Evolutionary conservation across 768 basidiomycete genomes (phyloP).

Genomic region (Tulasnella sp.): DNA sequence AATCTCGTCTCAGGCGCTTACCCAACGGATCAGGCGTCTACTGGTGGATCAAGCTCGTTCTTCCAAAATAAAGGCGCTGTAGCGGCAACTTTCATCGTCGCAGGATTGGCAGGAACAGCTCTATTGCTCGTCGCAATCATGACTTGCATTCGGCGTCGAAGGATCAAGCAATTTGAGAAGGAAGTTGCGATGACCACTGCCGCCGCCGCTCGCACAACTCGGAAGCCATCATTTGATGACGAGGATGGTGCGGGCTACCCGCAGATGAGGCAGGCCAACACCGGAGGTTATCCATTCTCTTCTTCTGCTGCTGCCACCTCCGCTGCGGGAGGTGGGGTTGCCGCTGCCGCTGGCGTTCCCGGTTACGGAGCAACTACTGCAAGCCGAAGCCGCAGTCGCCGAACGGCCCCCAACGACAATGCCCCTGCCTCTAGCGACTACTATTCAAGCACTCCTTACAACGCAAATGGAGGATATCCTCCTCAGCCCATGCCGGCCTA

Average conservation of each 20-base stretch:
- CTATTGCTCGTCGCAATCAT: constrained; percentile 45
- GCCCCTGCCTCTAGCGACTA: constrained; percentile 5
- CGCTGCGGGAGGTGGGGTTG: neutral
- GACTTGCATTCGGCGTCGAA: constrained; percentile 52
- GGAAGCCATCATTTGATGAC: neutral
- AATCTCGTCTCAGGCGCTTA: neutral
- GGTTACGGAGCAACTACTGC: neutral
- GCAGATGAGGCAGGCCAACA: neutral
- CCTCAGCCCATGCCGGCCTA: constrained; percentile 11
- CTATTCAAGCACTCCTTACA: constrained; percentile 3
- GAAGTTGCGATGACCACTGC: constrained; percentile 66
- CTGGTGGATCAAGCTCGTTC: constrained; percentile 33
- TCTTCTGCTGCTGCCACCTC: neutral
- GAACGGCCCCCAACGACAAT: constrained; percentile 2
- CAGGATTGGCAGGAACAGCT: constrained; percentile 51
- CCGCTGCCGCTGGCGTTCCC: neutral
- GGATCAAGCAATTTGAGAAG: constrained; percentile 56
- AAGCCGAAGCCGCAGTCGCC: neutral
- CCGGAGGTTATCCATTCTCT: neutral
- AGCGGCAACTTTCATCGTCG: constrained; percentile 62
- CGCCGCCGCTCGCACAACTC: constrained; percentile 41
- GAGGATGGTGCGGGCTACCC: neutral
- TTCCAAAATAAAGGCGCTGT: constrained; percentile 66
- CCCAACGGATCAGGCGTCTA: neutral
- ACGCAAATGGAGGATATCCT: constrained; percentile 8